Conservation (phyloP, 106 monocot genomes). For the Phalaenopsis equestris region DNA sequence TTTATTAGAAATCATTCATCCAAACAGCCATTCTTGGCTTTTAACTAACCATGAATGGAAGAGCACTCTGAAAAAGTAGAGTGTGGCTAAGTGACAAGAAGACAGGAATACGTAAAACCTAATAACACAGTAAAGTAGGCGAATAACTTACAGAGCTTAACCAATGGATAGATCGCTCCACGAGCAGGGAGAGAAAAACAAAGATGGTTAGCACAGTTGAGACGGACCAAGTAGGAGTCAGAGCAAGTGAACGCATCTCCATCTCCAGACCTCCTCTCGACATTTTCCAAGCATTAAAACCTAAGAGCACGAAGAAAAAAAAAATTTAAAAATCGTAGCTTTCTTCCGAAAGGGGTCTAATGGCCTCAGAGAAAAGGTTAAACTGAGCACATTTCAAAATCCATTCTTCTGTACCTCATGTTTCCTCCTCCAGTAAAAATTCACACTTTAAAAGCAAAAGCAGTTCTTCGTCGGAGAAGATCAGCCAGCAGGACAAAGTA, state of each 20-base stretch:
- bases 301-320: neutral
- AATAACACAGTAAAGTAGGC: neutral
- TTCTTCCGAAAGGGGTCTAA: neutral
- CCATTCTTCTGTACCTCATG: neutral
- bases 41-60: neutral
- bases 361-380: neutral
- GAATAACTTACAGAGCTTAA: conserved; percentile 53
- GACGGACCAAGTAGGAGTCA: conserved; percentile 97
- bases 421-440: neutral
- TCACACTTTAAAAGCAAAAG: neutral
- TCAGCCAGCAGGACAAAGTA: neutral
- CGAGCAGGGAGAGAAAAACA: conserved; percentile 60
- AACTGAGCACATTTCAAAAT: neutral
- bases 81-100: neutral
- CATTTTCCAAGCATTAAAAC: neutral
- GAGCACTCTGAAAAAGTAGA: neutral
- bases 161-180: conserved; percentile 87
- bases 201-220: conserved; percentile 85
- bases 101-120: neutral
- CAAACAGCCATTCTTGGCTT: too few relatives aligned
- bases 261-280: neutral
- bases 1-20: too few relatives aligned
- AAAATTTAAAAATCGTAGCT: neutral
- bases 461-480: neutral
- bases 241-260: conserved; percentile 67